Evolutionary conservation across 2,329 filamentous ascomycete species (phyloP), one percentile per base, ranked within the genome.

Genomic region (Zasmidium angulare): DNA sequence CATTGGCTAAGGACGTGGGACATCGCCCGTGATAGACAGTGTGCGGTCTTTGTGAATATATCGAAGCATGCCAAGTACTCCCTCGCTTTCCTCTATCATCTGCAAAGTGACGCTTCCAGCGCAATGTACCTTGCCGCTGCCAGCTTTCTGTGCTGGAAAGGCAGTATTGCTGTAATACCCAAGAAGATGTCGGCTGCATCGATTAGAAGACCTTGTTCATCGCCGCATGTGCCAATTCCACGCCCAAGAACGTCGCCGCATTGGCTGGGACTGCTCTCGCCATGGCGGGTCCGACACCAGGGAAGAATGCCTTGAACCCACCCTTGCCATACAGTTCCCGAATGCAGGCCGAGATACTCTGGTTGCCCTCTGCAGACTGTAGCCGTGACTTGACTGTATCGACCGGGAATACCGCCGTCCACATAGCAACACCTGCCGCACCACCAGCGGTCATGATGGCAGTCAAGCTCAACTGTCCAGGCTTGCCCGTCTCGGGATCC

Each of bases 331-430:
- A 96, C n/a, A 99, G 81, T 56, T 91, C 86, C 65, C 85, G 83
- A 53, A 99, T 85, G 29, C 95, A 91, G 7, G 89, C 87, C 17
- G 87, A 84, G 53, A 99, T 86, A 0, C 89, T 91, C 52, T 92
- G 88, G 67, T 89, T 89, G 51, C 91, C 92, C 71, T 95, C 90
- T 46, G 91, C 91, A 47, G 91, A 96, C 82, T 99, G 95, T 74
- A 99, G 79, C 40, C 93, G 83, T 64, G 89, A 93, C 85, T 99
- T 99, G 79, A 99, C 88, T 0, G 95, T 99, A 73, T 99, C 95
- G 65, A 99, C 84, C 21, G 95, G 95, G 84, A 99, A 99, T 46
- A 99, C 93, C 55, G 95, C 93, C 67, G 97, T 95, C 95, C 95
- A 99, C 95, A 99, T 99, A 63, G 95, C 95, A 23, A 99, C 86